Evolutionary conservation across 2,329 filamentous ascomycete species (phyloP).

Genomic region (Cercospora sesami): DNA sequence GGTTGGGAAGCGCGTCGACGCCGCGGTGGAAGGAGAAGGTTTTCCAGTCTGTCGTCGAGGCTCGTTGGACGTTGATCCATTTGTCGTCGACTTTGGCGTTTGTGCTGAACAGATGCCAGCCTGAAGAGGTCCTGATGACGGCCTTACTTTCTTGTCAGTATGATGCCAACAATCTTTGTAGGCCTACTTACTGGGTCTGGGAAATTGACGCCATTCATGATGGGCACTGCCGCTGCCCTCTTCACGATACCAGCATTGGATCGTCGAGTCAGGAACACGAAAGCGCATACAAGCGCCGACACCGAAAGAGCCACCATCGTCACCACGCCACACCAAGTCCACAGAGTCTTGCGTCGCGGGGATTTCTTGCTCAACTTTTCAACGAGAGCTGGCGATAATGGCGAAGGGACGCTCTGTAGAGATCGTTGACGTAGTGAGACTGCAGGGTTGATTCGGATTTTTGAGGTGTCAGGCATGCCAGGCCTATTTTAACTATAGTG

Average conservation of each 20-base stretch:
- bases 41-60: slow-evolving; percentile 41
- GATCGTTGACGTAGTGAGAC: background rate
- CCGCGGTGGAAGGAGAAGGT: slow-evolving; percentile 39
- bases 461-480: background rate
- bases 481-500: background rate
- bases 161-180: too few relatives aligned
- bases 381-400: background rate
- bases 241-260: slow-evolving; percentile 2
- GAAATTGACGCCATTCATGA: slow-evolving; percentile 48
- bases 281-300: background rate
- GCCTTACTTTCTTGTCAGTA: slow-evolving; percentile 9
- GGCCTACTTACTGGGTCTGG: slow-evolving; percentile 43
- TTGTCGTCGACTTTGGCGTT: slow-evolving; percentile 39
- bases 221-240: slow-evolving; percentile 24
- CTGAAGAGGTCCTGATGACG: slow-evolving; percentile 36
- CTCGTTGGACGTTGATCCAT: slow-evolving; percentile 42
- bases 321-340: background rate
- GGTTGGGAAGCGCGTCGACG: slow-evolving; percentile 54
- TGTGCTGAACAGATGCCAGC: slow-evolving; percentile 45
- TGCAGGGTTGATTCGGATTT: background rate
- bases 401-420: background rate
- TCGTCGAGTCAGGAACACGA: background rate
- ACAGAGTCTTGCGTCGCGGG: background rate
- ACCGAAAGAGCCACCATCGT: background rate
- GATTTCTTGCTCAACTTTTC: background rate